These are phyloP conservation scores for Kodamaea hsintzibuensis DNA, from an alignment of 805 yeast genomes.

Conservation along the genomic window DNA sequence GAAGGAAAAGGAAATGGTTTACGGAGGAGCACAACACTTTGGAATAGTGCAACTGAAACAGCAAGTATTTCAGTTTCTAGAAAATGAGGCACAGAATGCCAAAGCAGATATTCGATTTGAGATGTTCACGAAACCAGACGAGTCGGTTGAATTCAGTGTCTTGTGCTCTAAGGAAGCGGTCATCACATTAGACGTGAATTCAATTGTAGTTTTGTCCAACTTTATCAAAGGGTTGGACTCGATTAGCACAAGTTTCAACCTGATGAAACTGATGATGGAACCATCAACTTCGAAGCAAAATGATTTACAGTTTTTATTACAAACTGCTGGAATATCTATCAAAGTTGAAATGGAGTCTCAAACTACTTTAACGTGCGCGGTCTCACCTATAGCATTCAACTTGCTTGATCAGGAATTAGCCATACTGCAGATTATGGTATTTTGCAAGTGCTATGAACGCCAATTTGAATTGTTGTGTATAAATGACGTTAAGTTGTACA, in stretches of 20 bases:
- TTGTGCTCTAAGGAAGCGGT: conserved; percentile 45
- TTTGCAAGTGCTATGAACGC: neutral
- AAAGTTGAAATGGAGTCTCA: conserved; percentile 12
- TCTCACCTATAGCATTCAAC: conserved; percentile 48
- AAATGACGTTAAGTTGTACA: conserved; percentile 25
- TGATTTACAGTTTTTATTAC: conserved; percentile 31
- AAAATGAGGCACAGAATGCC: conserved; percentile 9
- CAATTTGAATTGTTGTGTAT: conserved; percentile 16
- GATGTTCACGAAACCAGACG: conserved; percentile 25
- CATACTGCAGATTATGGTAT: neutral
- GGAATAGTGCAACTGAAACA: conserved; percentile 22
- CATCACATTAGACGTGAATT: conserved; percentile 20
- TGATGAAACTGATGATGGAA: conserved; percentile 11
- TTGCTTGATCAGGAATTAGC: conserved; percentile 24
- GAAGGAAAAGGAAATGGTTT: conserved; percentile 36
- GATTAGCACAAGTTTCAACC: conserved; percentile 20
- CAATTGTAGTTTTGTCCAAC: conserved; percentile 28
- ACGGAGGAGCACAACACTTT: conserved; percentile 50
- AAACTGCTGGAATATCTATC: conserved; percentile 39
- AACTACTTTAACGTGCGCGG: conserved; percentile 14
- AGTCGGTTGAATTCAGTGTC: conserved; percentile 34
- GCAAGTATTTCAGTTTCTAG: conserved; percentile 29
- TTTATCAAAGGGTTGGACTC: conserved; percentile 25
- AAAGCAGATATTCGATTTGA: conserved; percentile 59
- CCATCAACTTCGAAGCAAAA: neutral